phyloP scores from a whole-genome alignment of 306 rosid genomes.

The Prosopis cineraria region DNA sequence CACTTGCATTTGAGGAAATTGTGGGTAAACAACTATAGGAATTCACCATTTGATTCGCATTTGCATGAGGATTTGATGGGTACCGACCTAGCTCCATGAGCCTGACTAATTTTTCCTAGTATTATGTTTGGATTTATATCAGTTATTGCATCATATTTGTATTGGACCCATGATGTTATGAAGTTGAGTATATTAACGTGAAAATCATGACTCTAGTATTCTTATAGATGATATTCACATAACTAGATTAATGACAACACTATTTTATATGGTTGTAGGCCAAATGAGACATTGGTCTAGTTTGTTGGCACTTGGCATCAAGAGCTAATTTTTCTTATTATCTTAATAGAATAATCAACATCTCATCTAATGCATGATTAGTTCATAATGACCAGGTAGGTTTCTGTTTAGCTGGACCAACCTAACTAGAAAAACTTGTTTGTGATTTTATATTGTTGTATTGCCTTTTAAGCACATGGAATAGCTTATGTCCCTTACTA shows the following conservation, averaged over 20 bases:
- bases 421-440: background rate
- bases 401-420: slow-evolving; percentile 7
- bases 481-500: background rate
- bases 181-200: too few relatives aligned
- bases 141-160: too few relatives aligned
- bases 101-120: too few relatives aligned
- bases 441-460: background rate
- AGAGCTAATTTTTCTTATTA: background rate
- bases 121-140: too few relatives aligned
- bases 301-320: background rate
- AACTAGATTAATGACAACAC: background rate
- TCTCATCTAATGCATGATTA: background rate
- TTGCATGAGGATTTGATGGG: too few relatives aligned
- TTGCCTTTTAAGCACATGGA: background rate
- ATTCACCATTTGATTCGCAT: too few relatives aligned
- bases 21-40: too few relatives aligned
- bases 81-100: too few relatives aligned
- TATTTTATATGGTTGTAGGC: background rate
- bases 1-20: too few relatives aligned
- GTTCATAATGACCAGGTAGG: background rate
- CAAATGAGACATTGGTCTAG: background rate
- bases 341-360: background rate
- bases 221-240: too few relatives aligned
- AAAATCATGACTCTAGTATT: too few relatives aligned
- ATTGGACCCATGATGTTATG: too few relatives aligned